Base-by-base conservation (phyloP, 495 filamentous ascomycete species). In the Friedmanniomyces endolithicus region DNA sequence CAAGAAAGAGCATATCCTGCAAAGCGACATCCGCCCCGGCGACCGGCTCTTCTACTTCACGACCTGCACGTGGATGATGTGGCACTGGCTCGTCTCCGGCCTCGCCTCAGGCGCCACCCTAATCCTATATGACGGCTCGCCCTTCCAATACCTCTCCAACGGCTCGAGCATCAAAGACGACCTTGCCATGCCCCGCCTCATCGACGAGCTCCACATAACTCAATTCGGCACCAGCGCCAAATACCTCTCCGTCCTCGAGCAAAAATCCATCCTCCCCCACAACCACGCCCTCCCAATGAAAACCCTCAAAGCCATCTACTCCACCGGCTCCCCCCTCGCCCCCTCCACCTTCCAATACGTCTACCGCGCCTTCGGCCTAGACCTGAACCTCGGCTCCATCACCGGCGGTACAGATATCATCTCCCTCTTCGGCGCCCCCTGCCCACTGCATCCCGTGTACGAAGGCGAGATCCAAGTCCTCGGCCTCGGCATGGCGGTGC, bases 31-130 rank as follows among this genome's bases (percentile, higher is more conserved):
- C 60, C 72, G 71, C 7, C 76, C 78, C 0, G 74, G 77, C 14
- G 79, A 82, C 56, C 74, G 79, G 1, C 76, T 86, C 57, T 90
- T 80, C 71, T 94, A 92, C 70, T 95, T 87, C 65, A 94, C 89
- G 1, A 95, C 89, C 1, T 83, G 80, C 27, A 94, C 89, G 3
- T 92, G 85, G 88, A 92, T 94, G 88, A 95, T 95, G 89, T 92
- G 88, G 85, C 89, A 95, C 67, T 95, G 89, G 89, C 80, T 88
- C 41, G 80, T 94, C 19, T 90, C 86, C 6, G 87, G 79, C 0
- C 77, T 95, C 9, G 84, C 87, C 11, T 81, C 78, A 50, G 89
- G 88, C 52, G 76, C 84, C 7, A 90, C 87, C 0, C 74, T 95
- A 39, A 77, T 95, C 20, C 75, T 94, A 2, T 96, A 96, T 67